phyloP scores from a whole-genome alignment of 208 protist genomes.

The Acanthamoeba royreba region DNA sequence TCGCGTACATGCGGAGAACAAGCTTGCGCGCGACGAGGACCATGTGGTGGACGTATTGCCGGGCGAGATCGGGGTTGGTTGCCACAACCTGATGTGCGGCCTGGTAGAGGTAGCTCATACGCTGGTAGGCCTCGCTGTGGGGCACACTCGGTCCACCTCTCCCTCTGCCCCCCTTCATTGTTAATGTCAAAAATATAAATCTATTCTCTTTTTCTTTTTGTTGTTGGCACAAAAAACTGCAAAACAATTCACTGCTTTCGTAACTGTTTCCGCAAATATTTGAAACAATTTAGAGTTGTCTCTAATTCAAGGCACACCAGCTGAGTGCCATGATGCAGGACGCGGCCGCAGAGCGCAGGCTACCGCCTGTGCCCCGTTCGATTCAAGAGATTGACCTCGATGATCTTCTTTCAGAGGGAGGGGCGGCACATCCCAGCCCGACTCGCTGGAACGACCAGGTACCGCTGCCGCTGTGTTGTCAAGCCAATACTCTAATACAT shows the following conservation, averaged over 20 bases:
- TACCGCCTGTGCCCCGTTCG: not conserved
- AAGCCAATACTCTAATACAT: no score
- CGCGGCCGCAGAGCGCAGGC: not conserved
- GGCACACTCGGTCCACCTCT: no score
- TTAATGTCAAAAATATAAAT: no score
- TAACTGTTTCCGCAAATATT: no score
- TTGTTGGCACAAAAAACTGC: no score
- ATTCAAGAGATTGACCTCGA: not conserved
- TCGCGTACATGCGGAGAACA: not conserved
- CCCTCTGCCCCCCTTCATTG: no score
- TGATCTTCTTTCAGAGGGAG: not conserved
- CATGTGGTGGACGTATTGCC: not conserved
- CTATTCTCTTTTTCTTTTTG: no score
- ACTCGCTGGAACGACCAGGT: not conserved
- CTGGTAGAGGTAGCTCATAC: not conserved
- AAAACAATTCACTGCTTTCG: no score
- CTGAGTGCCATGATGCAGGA: not conserved
- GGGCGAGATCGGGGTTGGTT: not conserved
- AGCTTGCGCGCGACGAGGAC: not conserved
- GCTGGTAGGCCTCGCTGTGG: constrained; percentile 23
- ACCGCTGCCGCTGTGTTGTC: no score
- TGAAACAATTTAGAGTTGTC: no score
- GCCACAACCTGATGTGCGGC: not conserved
- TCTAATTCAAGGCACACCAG: no score
- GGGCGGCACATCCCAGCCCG: not conserved